These are phyloP conservation scores for Anisodus acutangulus DNA, from an alignment of 257 asterid species.

Conservation along the genomic window DNA sequence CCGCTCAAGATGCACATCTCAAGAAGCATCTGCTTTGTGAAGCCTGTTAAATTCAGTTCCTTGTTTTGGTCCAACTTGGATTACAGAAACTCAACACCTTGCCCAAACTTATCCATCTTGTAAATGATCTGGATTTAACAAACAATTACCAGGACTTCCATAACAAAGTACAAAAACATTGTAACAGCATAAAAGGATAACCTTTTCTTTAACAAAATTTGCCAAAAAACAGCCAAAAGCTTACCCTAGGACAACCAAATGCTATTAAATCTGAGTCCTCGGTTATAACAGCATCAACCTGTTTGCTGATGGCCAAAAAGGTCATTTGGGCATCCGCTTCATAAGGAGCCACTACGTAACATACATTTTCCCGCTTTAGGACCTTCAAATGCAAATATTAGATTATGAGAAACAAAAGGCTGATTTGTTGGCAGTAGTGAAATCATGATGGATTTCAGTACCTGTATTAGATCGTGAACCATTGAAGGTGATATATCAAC, in stretches of 20 bases:
- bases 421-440: background rate
- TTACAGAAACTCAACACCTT: constrained; percentile 82
- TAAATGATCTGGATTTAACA: constrained; percentile 70
- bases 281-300: constrained; percentile 90
- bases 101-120: constrained; percentile 99
- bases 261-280: constrained; percentile 96
- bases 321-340: constrained; percentile 99
- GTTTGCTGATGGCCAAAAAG: constrained; percentile 75
- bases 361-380: constrained; percentile 67
- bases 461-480: constrained; percentile 95
- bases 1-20: constrained; percentile 99
- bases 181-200: constrained; percentile 21
- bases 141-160: background rate
- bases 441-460: constrained; percentile 32
- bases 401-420: background rate
- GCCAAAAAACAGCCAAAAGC: constrained; percentile 32
- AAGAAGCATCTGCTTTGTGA: constrained; percentile 84
- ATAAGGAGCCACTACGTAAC: constrained; percentile 89
- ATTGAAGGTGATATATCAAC: constrained; percentile 94
- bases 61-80: constrained; percentile 67
- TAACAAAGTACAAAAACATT: background rate
- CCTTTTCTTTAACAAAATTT: background rate
- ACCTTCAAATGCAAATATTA: constrained; percentile 53
- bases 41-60: constrained; percentile 72
- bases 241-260: constrained; percentile 96